Base-by-base conservation (phyloP, 2,329 filamentous ascomycete genomes). In the Trichoderma cornu-damae region DNA sequence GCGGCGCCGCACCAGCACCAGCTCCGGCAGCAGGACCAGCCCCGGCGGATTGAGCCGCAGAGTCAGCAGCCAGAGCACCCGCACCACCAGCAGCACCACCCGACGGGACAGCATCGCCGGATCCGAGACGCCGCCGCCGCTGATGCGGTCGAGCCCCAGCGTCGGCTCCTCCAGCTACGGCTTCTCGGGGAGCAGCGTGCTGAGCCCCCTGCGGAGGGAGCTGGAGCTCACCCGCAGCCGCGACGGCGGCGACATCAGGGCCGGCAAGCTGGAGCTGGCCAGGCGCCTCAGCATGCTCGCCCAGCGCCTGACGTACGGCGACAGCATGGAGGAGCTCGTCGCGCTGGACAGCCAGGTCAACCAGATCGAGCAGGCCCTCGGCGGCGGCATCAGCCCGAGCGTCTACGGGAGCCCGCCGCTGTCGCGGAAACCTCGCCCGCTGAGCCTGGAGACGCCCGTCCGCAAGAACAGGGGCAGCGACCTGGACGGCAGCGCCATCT, bases 261-360 rank as follows among this genome's bases (percentile, higher is more conserved):
- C 64, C 11, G 63, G 70, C 65, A 73, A 72, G 57, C 73, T 79
- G 60, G 73, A 76, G 22, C 73, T 83, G 53, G 73, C 80, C 9
- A 65, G 69, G 57, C 70, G 73, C 16, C 63, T 75, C 32, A 72
- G 68, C 53, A 68, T 72, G 43, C 70, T 75, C 26, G 72, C 72
- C 4, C 70, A 72, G 60, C 70, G 71, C 51, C 69, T 75, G 47
- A 67, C 71, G 18, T 65, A 66, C 50, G 64, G 66, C 58, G 69
- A 70, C 51, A 60, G 64, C 18, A 66, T 72, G 16, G 71, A 75
- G 46, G 72, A 75, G 54, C 62, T 66, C 24, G 67, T 50, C 3
- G 55, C 67, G 32, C 63, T 76, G 48, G 67, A 67, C n/a, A 62
- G 63, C 20, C 71, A 74, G 58, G 69, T 75, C 34, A 69, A 73